Percentiles rank a stretch among this genome's conserved stretches.
phyloP scores from a whole-genome alignment of 2,329 filamentous ascomycete genomes.

The Neodidymelliopsis sp. region DNA sequence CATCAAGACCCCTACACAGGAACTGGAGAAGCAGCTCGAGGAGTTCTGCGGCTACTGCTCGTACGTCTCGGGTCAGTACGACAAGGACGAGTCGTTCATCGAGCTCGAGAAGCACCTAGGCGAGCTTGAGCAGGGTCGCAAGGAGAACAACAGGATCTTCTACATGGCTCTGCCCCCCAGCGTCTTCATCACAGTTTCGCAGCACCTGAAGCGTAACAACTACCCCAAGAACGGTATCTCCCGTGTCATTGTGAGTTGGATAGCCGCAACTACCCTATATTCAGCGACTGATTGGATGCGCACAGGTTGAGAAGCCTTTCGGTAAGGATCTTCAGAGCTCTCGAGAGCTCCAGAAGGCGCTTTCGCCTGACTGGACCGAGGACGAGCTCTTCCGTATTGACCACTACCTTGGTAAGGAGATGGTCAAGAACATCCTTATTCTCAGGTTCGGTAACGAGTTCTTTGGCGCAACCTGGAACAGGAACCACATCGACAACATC shows the following conservation, averaged over 20 bases:
- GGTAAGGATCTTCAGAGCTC: constrained; percentile 96
- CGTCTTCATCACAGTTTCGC: constrained; percentile 96
- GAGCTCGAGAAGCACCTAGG: constrained; percentile 84
- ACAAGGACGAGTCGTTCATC: constrained; percentile 93
- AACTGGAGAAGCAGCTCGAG: constrained; percentile 92
- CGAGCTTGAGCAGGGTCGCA: constrained; percentile 80
- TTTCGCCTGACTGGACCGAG: constrained; percentile 98
- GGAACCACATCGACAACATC: constrained; percentile 98
- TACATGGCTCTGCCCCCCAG: constrained; percentile 99
- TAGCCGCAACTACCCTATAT: constrained; percentile 7
- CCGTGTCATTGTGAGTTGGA: constrained; percentile 80
- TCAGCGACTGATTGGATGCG: constrained; percentile 24
- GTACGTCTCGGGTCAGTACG: constrained; percentile 97
- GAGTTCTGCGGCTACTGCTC: constrained; percentile 88
- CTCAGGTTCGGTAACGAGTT: constrained; percentile 98
- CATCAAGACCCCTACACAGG: constrained; percentile 98
- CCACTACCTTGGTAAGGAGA: constrained; percentile 99
- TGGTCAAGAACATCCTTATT: constrained; percentile 99
- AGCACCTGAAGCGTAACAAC: constrained; percentile 96
- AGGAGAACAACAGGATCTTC: constrained; percentile 91
- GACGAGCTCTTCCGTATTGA: constrained; percentile 99
- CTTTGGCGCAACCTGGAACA: constrained; percentile 98
- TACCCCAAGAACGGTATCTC: constrained; percentile 91
- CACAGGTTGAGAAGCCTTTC: constrained; percentile 96
- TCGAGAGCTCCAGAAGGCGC: constrained; percentile 89